Evolutionary conservation across 1,139 yeast genomes (phyloP), one percentile per base, ranked within the genome.

Genomic region (Hyphopichia khmerensis): DNA sequence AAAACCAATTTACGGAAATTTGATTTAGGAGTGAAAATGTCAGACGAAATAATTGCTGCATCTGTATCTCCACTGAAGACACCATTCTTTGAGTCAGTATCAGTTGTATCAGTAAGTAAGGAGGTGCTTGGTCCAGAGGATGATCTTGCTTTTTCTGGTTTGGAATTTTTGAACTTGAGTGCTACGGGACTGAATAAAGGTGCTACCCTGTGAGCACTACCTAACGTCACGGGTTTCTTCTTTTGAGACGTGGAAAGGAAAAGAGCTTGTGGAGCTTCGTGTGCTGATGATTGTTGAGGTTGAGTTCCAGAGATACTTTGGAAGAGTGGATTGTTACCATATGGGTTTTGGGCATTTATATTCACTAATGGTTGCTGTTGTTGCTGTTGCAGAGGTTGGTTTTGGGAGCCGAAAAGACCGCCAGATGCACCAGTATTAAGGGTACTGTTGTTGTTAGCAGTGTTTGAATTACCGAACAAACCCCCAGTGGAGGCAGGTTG

Each of bases 241-340:
- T 27, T 17, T 17, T 27, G 24, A 17, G 32, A n/a, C 3, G 39
- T 10, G 2, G 33, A 9, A 17, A 36, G 11, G 16, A 11, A 29
- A 5, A 33, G 5, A 4, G 33, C 39, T n/a, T 17, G 23, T 8
- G 39, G 39, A 7, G 15, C 17, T 8, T 26, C 13, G 4, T 26
- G 29, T 7, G n/a, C 29, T n/a, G 40, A 37, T 27, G 38, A 44
- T 33, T 43, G 54, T 16, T 49, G 56, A n/a, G 35, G 40, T 38
- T 46, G 59, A 14, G 46, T 27, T 38, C 61, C 64, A 14, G 69
- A 65, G 26, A 73, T 66, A 43, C 74, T 66, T 53, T 72, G 71
- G 64, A 80, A 84, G 40, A 83, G 67, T 4, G 88, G 88, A 57
- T 82, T 84, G 48, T 73, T 73, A 2, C 93, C 91, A 59, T 84